A percentile compares a stretch with the other conserved stretches of the same genome.
phyloP scores from a whole-genome alignment of 257 asterid genomes.

The Solanum virginianum region DNA sequence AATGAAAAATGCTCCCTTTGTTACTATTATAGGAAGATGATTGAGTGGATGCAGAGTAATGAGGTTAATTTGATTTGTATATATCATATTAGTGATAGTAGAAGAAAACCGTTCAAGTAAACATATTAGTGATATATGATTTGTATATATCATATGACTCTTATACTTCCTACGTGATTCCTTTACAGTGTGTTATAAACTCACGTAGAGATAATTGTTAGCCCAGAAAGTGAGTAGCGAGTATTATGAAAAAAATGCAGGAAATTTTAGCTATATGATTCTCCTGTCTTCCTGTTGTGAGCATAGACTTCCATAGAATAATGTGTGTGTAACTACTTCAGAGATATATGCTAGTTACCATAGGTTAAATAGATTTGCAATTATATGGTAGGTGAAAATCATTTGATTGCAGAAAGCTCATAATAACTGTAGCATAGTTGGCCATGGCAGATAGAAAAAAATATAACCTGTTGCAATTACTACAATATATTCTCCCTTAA shows the following conservation, averaged over 20 bases:
- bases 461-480: neutral
- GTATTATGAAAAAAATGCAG: too few relatives aligned
- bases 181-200: neutral
- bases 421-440: neutral
- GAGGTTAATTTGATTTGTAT: neutral
- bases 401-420: neutral
- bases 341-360: neutral
- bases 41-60: neutral
- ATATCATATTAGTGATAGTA: neutral
- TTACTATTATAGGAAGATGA: neutral
- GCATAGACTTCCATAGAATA: neutral
- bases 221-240: neutral
- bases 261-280: neutral
- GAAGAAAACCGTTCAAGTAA: neutral
- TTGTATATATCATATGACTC: too few relatives aligned
- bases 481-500: neutral
- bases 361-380: neutral
- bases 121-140: too few relatives aligned
- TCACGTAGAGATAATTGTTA: neutral
- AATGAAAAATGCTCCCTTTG: neutral
- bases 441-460: neutral
- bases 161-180: neutral
- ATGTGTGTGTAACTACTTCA: neutral
- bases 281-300: neutral
- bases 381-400: neutral